phyloP scores from a whole-genome alignment of 2,329 filamentous ascomycete genomes.

The Fusarium nodosum region DNA sequence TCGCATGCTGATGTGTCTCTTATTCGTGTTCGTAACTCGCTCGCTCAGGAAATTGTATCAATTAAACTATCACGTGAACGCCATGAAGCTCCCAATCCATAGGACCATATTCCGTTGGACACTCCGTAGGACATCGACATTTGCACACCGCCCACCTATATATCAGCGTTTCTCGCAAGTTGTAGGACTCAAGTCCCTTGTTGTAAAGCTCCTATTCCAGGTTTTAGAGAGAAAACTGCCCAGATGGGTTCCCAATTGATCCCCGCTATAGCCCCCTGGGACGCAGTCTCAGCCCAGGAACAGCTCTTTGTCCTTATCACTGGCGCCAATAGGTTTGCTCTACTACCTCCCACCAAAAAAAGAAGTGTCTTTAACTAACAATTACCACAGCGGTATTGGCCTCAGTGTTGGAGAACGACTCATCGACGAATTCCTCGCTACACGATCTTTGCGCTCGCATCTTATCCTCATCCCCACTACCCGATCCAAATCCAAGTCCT shows the following conservation, averaged over 20 bases:
- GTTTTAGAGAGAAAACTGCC: slow-evolving; percentile 3
- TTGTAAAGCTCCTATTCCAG: background rate
- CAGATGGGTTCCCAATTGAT: slow-evolving; percentile 46
- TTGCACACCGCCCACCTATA: slow-evolving; percentile 23
- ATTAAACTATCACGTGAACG: slow-evolving; percentile 30
- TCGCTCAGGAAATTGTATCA: slow-evolving; percentile 33
- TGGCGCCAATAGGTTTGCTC: slow-evolving; percentile 82
- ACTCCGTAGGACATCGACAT: slow-evolving; percentile 5
- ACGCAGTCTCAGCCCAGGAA: slow-evolving; percentile 55
- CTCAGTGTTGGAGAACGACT: slow-evolving; percentile 86
- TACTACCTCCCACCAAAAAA: background rate
- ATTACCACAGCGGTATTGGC: slow-evolving; percentile 82
- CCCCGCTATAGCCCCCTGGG: slow-evolving; percentile 53
- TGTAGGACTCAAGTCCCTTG: background rate
- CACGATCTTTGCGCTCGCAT: slow-evolving; percentile 74
- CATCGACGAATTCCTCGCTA: slow-evolving; percentile 88
- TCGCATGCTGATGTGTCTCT: slow-evolving; percentile 5
- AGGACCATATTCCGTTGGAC: background rate
- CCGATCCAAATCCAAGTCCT: slow-evolving; percentile 79
- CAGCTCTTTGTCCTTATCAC: slow-evolving; percentile 80
- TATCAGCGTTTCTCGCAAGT: background rate
- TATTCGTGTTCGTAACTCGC: slow-evolving; percentile 40
- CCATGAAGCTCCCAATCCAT: background rate
- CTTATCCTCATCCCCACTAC: slow-evolving; percentile 89
- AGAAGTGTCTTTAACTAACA: slow-evolving; percentile 19